Conservation (phyloP, 2,329 filamentous ascomycete species). For the Ophiocordyceps camponoti-floridani region DNA sequence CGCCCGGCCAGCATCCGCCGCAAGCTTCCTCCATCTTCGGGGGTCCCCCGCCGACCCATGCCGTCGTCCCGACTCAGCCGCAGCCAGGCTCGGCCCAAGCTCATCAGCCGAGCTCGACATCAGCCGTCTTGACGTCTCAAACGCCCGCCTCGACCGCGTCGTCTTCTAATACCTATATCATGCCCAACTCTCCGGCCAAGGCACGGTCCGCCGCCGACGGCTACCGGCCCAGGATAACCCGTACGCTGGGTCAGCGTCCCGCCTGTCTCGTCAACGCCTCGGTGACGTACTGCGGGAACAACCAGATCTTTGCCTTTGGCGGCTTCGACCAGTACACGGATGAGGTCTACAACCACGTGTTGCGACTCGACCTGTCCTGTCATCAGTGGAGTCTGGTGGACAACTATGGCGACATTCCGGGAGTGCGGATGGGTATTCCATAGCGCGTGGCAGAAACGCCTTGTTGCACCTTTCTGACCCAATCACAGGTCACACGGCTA, state of each 20-base stretch:
- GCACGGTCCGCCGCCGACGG: conserved; percentile 47
- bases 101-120: conserved; percentile 9
- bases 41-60: conserved; percentile 14
- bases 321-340: conserved; percentile 98
- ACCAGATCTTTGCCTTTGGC: conserved; percentile 94
- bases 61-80: conserved; percentile 9
- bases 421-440: conserved; percentile 75
- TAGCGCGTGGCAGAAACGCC: neutral
- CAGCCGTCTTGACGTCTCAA: conserved; percentile 3
- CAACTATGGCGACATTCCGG: conserved; percentile 96
- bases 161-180: conserved; percentile 65
- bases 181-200: conserved; percentile 70
- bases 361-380: conserved; percentile 70
- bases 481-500: conserved; percentile 72
- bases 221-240: conserved; percentile 70
- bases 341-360: conserved; percentile 96
- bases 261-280: conserved; percentile 95
- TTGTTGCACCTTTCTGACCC: conserved; percentile 3
- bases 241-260: conserved; percentile 63
- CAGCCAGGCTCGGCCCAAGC: conserved; percentile 8
- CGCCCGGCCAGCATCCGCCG: conserved; percentile 21
- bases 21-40: conserved; percentile 26
- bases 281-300: conserved; percentile 95
- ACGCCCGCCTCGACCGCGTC: conserved; percentile 11
- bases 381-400: conserved; percentile 92